Evolutionary conservation across 2,329 filamentous ascomycete genomes (phyloP).

Genomic region (Pestalotiopsis sp.): DNA sequence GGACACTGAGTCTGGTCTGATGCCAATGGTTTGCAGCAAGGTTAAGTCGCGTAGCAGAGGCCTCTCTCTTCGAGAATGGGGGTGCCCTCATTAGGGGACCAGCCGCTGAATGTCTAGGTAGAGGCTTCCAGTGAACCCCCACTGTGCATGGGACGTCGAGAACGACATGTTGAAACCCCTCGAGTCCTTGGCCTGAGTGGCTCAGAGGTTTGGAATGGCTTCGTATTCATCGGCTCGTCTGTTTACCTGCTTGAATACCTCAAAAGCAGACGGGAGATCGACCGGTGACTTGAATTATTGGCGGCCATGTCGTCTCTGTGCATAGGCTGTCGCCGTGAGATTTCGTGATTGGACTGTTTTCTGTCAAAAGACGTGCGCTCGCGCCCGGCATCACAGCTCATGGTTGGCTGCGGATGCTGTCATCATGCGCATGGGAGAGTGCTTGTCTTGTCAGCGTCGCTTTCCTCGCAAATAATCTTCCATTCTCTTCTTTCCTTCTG

Average conservation of each 20-base stretch:
- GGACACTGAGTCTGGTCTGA: background rate
- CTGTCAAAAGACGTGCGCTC: background rate
- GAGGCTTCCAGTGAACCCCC: background rate
- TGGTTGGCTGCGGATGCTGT: background rate
- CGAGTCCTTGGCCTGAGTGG: background rate
- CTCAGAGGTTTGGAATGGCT: background rate
- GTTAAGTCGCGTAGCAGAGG: background rate
- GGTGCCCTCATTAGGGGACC: background rate
- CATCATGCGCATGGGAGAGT: background rate
- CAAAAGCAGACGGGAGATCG: background rate
- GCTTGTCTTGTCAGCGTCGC: background rate
- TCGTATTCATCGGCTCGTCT: background rate
- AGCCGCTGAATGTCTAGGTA: background rate
- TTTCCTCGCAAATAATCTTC: background rate
- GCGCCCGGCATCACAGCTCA: background rate
- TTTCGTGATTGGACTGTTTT: background rate
- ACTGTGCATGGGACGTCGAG: background rate
- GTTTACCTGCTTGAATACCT: background rate
- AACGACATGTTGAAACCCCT: too few relatives aligned
- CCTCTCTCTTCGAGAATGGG: background rate
- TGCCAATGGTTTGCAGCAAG: background rate
- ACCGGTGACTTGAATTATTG: background rate
- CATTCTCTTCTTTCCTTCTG: background rate
- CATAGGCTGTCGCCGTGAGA: background rate
- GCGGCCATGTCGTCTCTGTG: background rate